Base-by-base conservation (phyloP, 495 filamentous ascomycete genomes). In the Hyaloscypha finlandica region DNA sequence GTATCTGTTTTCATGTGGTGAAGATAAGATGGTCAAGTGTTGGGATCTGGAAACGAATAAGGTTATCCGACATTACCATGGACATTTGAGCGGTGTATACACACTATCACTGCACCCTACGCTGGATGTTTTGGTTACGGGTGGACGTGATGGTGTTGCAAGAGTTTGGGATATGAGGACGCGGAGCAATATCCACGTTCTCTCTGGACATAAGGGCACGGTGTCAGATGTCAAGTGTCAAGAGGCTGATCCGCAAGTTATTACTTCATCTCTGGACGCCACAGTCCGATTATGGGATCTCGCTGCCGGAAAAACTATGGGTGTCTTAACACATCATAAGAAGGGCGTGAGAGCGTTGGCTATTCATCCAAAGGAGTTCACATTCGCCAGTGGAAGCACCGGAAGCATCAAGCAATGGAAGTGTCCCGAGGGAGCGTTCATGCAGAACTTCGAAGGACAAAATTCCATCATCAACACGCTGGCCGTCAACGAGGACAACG, bases 21-120 rank as follows among this genome's bases (percentile, higher is more conserved):
- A 99, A 77, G 96, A 99, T 77, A 99, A 99, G 84, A 97, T 97
- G 93, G 96, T 99, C 42, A 98, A 98, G 79, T 98, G 96, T 81
- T 99, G 96, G 96, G 96, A 99, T 81, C 78, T 99, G 71, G 96
- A 99, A 75, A 95, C 92, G 8, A 99, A 99, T 77, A 97, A 96
- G 78, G 96, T 99, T 63, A 99, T 99, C 72, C 86, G 95, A 37
- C 94, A 99, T 77, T 98, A 98, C 78, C 96, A 99, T 79, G 96
- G 96, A 20, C 96, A 99, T 79, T 81, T 99, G 4, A 96, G 92
- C 68, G 96, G 96, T 70, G 96, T 99, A 5, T 98, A 98, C 79
- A 92, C 94, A 1, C 81, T 99, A 4, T 84, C 89, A 2, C 81
- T 98, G 3, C 96, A 99, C 73, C 96, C 96, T 8, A 96, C 92